A percentile compares a stretch with the other conserved stretches of the same genome.
Evolutionary conservation across 139 green algal species (phyloP).

Genomic region (Chlorella sp.): DNA sequence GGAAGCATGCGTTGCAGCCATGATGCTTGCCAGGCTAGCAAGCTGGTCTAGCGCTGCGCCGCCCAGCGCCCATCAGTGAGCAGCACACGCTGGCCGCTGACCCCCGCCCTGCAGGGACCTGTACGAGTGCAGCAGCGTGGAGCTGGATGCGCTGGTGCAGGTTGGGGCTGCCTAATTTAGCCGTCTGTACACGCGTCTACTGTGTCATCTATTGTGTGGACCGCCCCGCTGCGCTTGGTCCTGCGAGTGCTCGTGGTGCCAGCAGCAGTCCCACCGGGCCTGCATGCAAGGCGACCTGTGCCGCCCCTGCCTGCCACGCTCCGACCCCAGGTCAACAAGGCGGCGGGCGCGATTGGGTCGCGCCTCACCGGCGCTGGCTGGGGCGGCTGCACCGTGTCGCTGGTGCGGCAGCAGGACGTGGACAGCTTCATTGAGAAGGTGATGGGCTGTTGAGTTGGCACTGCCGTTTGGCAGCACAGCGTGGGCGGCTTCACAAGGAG

Average conservation of each 20-base stretch:
- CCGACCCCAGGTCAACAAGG: slow-evolving; percentile 37
- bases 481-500: no score
- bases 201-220: no score
- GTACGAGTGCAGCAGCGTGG: slow-evolving; percentile 92
- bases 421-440: slow-evolving; percentile 62
- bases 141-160: slow-evolving; percentile 90
- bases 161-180: slow-evolving; percentile 19
- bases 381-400: slow-evolving; percentile 93
- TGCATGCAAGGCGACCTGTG: no score
- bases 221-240: no score
- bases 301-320: not conserved
- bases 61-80: no score
- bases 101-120: slow-evolving; percentile 51
- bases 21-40: no score
- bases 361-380: slow-evolving; percentile 94
- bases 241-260: not conserved
- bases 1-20: no score
- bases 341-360: slow-evolving; percentile 77
- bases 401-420: slow-evolving; percentile 69
- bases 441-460: no score
- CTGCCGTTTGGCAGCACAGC: no score
- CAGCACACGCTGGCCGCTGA: not conserved
- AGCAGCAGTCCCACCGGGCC: not conserved
- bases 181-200: no score
- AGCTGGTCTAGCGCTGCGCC: no score